Conservation (phyloP, 805 yeast genomes). For the Sugiyamaella qingdaonensis region DNA sequence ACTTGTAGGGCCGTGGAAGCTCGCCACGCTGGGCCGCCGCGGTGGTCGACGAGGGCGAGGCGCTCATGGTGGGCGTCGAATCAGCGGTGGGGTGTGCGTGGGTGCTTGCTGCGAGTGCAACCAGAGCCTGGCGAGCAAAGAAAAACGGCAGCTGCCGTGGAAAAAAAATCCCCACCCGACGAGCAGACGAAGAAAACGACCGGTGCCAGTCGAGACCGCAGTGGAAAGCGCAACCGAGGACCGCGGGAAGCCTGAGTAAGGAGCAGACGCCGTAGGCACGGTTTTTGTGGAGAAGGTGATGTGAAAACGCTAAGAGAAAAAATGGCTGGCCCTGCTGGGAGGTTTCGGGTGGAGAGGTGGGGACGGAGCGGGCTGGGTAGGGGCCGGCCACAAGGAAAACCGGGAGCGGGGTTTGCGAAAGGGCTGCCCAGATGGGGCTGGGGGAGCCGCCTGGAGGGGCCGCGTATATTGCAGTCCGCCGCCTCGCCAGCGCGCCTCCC, state of each 20-base stretch:
- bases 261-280: background rate
- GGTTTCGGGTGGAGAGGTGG: slow-evolving; percentile 3
- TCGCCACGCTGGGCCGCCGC: slow-evolving; percentile 18
- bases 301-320: slow-evolving; percentile 2
- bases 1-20: slow-evolving; percentile 67
- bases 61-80: background rate
- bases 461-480: slow-evolving; percentile 2
- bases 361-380: background rate
- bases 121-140: background rate
- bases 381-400: background rate
- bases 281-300: background rate
- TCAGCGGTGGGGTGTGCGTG: background rate
- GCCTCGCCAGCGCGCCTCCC: background rate
- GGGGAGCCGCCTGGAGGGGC: background rate
- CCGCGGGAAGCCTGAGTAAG: too few species aligned
- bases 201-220: too few species aligned
- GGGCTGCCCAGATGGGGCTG: background rate
- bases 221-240: too few species aligned
- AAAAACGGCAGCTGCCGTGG: background rate
- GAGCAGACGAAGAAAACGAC: background rate
- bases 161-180: background rate
- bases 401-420: slow-evolving; percentile 1
- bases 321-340: slow-evolving; percentile 2
- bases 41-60: slow-evolving; percentile 6
- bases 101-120: background rate